Evolutionary conservation across 164 flowering plant genomes (phyloP), one percentile per base, ranked within the genome.

Genomic region (Santalum album): DNA sequence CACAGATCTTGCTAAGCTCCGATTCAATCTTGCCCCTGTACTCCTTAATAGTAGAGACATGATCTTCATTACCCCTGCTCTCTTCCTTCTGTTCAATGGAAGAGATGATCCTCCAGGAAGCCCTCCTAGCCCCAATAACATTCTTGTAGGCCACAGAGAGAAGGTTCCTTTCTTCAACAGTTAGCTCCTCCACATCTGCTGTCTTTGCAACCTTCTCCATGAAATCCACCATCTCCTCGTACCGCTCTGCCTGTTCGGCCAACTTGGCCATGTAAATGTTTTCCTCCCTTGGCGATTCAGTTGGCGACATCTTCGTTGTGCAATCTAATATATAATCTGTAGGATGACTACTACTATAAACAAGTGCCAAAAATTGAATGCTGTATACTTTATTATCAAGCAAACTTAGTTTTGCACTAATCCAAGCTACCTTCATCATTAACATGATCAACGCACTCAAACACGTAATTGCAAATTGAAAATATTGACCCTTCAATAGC

Each of bases 81-180:
- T 83, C 89, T 61, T 83, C 89, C 76, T 82, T 82, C 69, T 79
- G 88, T 72, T 82, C 88, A 42, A 82, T 80, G 49, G 85, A 80
- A 15, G 86, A 84, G 34, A 84, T 84, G 35, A 84, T 84, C 67
- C 90, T 69, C 90, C 90, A 84, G 0, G 90, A 83, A 60, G 90
- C 90, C 70, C 90, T 80, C 61, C 90, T 73, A 7, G 90, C 86
- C 18, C 89, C 86, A 64, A 82, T 80, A 60, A 82, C 85, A 70
- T 82, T 82, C 68, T 82, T 82, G 68, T 79, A 82, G 25, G 88
- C 89, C 46, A 83, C 89, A 55, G 89, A 83, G 20, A 83, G 77
- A 11, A 83, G 75, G 56, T 83, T 83, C 61, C 90, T 65, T 53
- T 83, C 90, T 67, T 83, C 86, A 7, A 83, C 84, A 12, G 84